phyloP scores from a whole-genome alignment of 2,329 filamentous ascomycete genomes.

The Aspergillus flavus region DNA sequence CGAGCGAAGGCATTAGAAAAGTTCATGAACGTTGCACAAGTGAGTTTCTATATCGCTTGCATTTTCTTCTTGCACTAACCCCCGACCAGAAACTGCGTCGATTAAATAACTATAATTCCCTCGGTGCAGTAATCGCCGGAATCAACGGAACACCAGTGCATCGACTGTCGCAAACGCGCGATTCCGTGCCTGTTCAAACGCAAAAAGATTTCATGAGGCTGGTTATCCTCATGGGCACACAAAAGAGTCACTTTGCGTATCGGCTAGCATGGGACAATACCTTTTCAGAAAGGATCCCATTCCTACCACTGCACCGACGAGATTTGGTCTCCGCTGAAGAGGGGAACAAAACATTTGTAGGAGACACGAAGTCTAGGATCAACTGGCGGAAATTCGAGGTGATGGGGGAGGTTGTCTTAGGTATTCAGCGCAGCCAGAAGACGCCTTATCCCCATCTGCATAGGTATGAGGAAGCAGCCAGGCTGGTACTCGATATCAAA shows the following conservation, averaged over 20 bases:
- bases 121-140: constrained; percentile 91
- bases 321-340: constrained; percentile 92
- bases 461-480: constrained; percentile 69
- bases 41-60: constrained; percentile 25
- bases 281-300: constrained; percentile 84
- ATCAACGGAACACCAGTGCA: constrained; percentile 87
- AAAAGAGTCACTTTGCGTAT: constrained; percentile 92
- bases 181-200: constrained; percentile 69
- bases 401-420: constrained; percentile 85
- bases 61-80: background rate
- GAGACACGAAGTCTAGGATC: constrained; percentile 71
- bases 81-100: constrained; percentile 70
- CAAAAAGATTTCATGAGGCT: constrained; percentile 86
- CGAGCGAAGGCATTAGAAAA: constrained; percentile 89
- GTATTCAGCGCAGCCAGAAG: constrained; percentile 89
- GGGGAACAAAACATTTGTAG: constrained; percentile 87
- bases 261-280: constrained; percentile 98
- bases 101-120: constrained; percentile 94
- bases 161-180: constrained; percentile 76
- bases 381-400: constrained; percentile 99
- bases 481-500: constrained; percentile 78
- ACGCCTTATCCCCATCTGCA: constrained; percentile 74
- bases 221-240: constrained; percentile 87
- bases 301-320: constrained; percentile 83
- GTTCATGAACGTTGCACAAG: constrained; percentile 83